Conservation (phyloP, 306 rosid genomes). For the Canavalia ensiformis region DNA sequence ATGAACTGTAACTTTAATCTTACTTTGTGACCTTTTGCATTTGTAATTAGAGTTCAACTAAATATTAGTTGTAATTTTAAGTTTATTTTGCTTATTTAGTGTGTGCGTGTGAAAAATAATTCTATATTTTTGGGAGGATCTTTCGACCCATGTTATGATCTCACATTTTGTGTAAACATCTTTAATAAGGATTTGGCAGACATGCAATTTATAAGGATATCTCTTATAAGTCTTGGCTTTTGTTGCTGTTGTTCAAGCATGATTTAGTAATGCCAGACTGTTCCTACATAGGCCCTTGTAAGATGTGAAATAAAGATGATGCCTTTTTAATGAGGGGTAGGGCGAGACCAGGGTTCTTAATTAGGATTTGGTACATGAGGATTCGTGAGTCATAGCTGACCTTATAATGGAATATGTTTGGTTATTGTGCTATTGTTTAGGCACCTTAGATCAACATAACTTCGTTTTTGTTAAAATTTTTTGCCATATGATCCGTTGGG, state of each 20-base stretch:
- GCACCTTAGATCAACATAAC: conserved; percentile 2
- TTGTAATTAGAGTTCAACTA: too few species aligned
- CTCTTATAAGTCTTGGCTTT: neutral
- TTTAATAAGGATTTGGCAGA: neutral
- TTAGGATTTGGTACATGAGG: conserved; percentile 14
- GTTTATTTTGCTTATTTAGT: too few species aligned
- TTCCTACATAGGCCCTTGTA: neutral
- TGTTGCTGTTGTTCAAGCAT: neutral
- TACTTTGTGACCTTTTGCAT: too few species aligned
- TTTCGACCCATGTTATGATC: too few species aligned
- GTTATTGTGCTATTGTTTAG: neutral
- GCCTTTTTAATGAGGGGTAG: too few species aligned
- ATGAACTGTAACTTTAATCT: too few species aligned
- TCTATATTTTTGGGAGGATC: too few species aligned
- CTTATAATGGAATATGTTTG: neutral
- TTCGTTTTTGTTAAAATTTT: too few species aligned
- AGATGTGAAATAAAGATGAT: conserved; percentile 1
- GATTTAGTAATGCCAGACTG: neutral
- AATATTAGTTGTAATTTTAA: too few species aligned
- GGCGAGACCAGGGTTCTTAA: neutral
- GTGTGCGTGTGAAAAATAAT: too few species aligned
- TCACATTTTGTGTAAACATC: too few species aligned
- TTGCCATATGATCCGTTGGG: neutral
- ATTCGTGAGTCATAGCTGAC: neutral
- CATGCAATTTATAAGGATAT: too few species aligned